Evolutionary conservation across 192 early-diverging fungal genomes (phyloP).

Genomic region (Coemansia sp.): DNA sequence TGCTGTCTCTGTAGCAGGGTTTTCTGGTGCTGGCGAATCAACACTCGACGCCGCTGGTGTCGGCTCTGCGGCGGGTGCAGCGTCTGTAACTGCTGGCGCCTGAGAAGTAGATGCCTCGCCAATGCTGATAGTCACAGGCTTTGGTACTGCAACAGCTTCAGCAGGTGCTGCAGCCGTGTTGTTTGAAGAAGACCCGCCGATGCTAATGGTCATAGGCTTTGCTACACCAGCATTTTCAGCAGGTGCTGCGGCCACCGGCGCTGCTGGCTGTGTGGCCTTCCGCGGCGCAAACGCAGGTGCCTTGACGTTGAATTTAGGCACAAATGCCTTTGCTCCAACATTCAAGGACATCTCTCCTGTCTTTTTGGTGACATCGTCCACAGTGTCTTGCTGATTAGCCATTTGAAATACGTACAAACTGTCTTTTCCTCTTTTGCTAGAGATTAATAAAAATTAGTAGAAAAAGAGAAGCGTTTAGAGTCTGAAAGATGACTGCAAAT

Average conservation of each 20-base stretch:
- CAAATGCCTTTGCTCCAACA: slow-evolving; percentile 64
- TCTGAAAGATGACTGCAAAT: no score
- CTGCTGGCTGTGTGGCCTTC: not conserved
- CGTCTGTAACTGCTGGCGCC: slow-evolving; percentile 29
- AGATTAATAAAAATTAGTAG: no score
- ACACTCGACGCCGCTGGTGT: slow-evolving; percentile 16
- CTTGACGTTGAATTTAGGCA: slow-evolving; percentile 27
- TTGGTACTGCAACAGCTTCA: slow-evolving; percentile 9
- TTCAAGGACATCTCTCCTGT: slow-evolving; percentile 57
- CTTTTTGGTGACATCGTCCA: slow-evolving; percentile 55
- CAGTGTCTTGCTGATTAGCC: slow-evolving; percentile 29
- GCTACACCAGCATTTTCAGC: not conserved
- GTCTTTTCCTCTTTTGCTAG: not conserved
- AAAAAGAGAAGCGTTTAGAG: not conserved
- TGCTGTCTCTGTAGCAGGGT: slow-evolving; percentile 8
- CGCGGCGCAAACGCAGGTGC: not conserved
- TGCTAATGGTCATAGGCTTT: slow-evolving; percentile 1
- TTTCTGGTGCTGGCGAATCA: slow-evolving; percentile 10
- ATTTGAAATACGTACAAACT: slow-evolving; percentile 11
- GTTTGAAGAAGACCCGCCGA: not conserved
- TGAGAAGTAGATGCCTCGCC: not conserved
- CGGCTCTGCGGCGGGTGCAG: slow-evolving; percentile 26
- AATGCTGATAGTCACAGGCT: not conserved
- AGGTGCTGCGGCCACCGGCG: not conserved
- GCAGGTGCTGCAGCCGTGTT: not conserved